Conservation (phyloP, 2,329 filamentous ascomycete species). For the Clonostachys solani region DNA sequence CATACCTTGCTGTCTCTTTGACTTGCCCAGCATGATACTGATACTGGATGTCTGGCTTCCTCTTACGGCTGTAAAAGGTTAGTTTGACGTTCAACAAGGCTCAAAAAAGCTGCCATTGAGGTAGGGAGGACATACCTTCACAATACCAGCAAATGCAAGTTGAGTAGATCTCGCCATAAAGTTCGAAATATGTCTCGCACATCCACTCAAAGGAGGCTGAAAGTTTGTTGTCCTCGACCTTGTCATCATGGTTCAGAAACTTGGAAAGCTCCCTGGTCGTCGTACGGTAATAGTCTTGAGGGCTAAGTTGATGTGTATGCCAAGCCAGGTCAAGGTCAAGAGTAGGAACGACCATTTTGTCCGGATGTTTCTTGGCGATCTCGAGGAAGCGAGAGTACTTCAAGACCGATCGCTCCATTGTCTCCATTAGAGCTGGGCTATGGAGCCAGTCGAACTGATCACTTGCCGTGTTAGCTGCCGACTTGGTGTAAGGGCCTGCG, state of each 20-base stretch:
- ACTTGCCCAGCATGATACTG: background rate
- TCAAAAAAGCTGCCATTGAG: background rate
- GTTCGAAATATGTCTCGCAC: conserved; percentile 15
- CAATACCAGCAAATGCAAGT: conserved; percentile 30
- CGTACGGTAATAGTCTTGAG: conserved; percentile 14
- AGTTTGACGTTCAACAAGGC: background rate
- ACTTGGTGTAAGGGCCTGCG: no score
- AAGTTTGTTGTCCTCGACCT: conserved; percentile 17
- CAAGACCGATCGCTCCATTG: background rate
- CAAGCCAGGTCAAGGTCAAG: conserved; percentile 36
- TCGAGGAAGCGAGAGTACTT: background rate
- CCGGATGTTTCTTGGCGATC: background rate
- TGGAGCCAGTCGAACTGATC: background rate
- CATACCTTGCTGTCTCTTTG: background rate
- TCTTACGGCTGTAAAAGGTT: background rate
- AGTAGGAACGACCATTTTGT: conserved; percentile 25
- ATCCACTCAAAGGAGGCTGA: conserved; percentile 19
- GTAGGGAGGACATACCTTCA: conserved; percentile 8
- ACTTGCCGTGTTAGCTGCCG: no score
- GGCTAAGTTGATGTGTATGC: conserved; percentile 35
- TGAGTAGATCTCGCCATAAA: conserved; percentile 26
- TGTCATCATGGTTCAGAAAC: conserved; percentile 34
- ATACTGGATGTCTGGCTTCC: background rate
- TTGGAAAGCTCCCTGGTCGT: conserved; percentile 8
- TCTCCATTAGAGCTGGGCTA: background rate